Percentiles rank a stretch among this genome's conserved stretches.
phyloP scores from a whole-genome alignment of 495 filamentous ascomycete species.

The Penicillium dipodomyicola region DNA sequence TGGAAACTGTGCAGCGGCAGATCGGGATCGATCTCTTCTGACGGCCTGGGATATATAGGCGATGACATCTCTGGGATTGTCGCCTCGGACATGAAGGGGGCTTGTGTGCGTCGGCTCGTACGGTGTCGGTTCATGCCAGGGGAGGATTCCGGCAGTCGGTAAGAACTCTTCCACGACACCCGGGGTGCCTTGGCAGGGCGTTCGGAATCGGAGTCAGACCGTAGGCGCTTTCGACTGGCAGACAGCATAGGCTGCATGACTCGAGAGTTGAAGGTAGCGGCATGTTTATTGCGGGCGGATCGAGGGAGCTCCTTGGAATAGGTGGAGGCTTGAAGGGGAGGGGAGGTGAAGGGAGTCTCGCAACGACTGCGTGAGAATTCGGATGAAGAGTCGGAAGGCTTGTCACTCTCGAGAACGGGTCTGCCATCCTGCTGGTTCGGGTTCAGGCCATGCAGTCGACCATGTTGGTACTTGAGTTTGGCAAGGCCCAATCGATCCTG shows the following conservation, averaged over 20 bases:
- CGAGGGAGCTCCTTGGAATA: slow-evolving; percentile 49
- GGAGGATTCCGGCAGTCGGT: slow-evolving; percentile 77
- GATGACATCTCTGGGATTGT: slow-evolving; percentile 61
- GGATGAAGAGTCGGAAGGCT: slow-evolving; percentile 75
- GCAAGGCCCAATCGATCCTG: slow-evolving; percentile 92
- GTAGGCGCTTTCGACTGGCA: slow-evolving; percentile 62
- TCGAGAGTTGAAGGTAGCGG: slow-evolving; percentile 45
- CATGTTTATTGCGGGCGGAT: slow-evolving; percentile 48
- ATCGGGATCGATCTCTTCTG: slow-evolving; percentile 71
- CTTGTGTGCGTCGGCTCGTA: slow-evolving; percentile 48
- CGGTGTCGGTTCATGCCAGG: slow-evolving; percentile 53
- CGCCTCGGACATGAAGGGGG: slow-evolving; percentile 72
- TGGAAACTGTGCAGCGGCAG: slow-evolving; percentile 76
- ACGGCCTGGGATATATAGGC: slow-evolving; percentile 59
- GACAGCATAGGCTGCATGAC: slow-evolving; percentile 49
- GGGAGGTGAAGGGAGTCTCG: slow-evolving; percentile 48
- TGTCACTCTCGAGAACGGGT: slow-evolving; percentile 33
- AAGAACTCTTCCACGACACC: slow-evolving; percentile 67
- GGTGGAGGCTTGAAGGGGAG: slow-evolving; percentile 37
- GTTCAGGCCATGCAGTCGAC: slow-evolving; percentile 44
- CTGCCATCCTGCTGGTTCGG: slow-evolving; percentile 68
- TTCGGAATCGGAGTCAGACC: slow-evolving; percentile 62
- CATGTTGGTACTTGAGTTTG: slow-evolving; percentile 93
- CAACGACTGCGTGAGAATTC: slow-evolving; percentile 50
- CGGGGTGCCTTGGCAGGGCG: slow-evolving; percentile 55